Base-by-base conservation (phyloP, 306 rosid genomes). In the Psophocarpus tetragonolobus region DNA sequence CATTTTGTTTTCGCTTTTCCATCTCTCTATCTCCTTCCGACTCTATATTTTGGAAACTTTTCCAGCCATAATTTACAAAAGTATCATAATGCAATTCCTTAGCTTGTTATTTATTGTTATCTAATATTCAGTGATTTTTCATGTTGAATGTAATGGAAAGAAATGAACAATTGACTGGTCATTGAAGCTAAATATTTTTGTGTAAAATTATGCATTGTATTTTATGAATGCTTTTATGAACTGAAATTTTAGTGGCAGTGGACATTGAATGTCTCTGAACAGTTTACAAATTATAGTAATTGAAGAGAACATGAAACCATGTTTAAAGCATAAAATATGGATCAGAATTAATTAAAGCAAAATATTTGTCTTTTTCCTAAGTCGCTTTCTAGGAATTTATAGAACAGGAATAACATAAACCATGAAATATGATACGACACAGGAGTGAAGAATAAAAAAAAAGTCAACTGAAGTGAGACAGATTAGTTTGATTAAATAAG, bases 381-480 rank as follows among this genome's bases (percentile, higher is more conserved):
- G n/a, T 36, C 24, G 65, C 65, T 45, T 53, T 44, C 36, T 74
- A 24, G 57, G 18, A 56, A 24, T 56, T 24, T 56, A 54, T 42
- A 41, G 35, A 81, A 66, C 18, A 76, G 30, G 48, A 32, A 29
- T 24, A 75, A 32, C 35, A 30, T 56, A 47, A 79, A 64, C 38
- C 18, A 4, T 73, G 75, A 44, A 58, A 36, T 23, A 13, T 44
- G 74, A 68, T 8, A 26, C n/a, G 58, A 26, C 27, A 44, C 15
- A 21, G 32, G 8, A 68, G 27, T 4, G 57, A 68, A 68, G 15
- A 26, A 68, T 44, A 14, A 68, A 45, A 45, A 45, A 18, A 45
- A n/a, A 68, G 74, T 9, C 24, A 42, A 68, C 60, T 26, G 58
- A 68, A 68, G 60, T 68, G 57, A 9, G 60, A n/a, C 58, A 68